phyloP scores from a whole-genome alignment of 163 green algal genomes.

The Trebouxiophyceae sp. region DNA sequence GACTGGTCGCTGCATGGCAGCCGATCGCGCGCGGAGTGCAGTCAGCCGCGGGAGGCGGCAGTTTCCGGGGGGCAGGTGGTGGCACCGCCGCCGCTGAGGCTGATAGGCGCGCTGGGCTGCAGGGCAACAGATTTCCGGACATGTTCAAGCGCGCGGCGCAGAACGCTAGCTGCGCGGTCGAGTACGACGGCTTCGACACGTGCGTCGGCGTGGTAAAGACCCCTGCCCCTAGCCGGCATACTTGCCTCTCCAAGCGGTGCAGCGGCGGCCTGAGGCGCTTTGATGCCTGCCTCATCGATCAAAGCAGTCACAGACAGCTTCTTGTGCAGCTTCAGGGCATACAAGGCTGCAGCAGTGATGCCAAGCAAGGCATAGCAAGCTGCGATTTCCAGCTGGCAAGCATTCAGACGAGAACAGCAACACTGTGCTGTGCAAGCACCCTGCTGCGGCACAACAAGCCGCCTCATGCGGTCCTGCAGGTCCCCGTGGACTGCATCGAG shows the following conservation, averaged over 20 bases:
- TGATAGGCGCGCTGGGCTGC: background rate
- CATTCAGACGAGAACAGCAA: too few relatives aligned
- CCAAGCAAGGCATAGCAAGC: too few relatives aligned
- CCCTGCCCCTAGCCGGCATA: background rate
- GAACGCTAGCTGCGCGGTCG: conserved; percentile 18
- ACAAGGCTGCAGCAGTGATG: too few relatives aligned
- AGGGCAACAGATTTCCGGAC: conserved; percentile 41
- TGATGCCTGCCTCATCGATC: too few relatives aligned
- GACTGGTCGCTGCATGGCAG: background rate
- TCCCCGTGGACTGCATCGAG: background rate
- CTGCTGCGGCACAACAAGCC: background rate
- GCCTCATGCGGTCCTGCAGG: background rate
- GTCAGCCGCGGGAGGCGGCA: background rate
- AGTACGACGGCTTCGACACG: conserved; percentile 49
- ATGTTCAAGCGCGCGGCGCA: conserved; percentile 31
- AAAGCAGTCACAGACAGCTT: too few relatives aligned
- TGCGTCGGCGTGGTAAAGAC: conserved; percentile 27
- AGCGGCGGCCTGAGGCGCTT: too few relatives aligned
- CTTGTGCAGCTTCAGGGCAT: too few relatives aligned
- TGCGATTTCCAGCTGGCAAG: too few relatives aligned
- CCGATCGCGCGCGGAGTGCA: too few relatives aligned
- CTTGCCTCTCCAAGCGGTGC: too few relatives aligned
- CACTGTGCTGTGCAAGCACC: background rate
- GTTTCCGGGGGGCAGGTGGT: background rate
- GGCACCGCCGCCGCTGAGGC: background rate